Conservation (phyloP, 768 basidiomycete genomes). For the Hirschioporus abietinus region DNA sequence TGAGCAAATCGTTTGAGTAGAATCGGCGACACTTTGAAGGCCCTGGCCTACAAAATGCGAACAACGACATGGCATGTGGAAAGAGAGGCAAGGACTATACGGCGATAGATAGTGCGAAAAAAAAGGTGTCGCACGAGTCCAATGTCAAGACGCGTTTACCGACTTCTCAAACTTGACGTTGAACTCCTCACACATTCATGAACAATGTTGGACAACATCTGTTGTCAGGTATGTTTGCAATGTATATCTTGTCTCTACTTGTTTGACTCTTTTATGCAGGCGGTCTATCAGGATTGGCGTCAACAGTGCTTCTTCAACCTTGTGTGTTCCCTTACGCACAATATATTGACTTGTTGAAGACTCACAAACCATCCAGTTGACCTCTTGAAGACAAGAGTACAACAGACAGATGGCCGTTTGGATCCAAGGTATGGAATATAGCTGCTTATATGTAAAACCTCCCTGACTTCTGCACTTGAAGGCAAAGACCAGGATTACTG, state of each 20-base stretch:
- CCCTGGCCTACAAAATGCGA: background rate
- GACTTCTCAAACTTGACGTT: background rate
- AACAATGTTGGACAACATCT: conserved; percentile 66
- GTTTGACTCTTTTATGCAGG: conserved; percentile 35
- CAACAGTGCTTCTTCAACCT: conserved; percentile 71
- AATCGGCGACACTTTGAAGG: background rate
- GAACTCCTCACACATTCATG: conserved; percentile 29
- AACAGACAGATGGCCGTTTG: conserved; percentile 61
- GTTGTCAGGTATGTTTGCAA: conserved; percentile 44
- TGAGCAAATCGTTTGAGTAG: background rate
- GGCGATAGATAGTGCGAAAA: no score
- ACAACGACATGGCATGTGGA: background rate
- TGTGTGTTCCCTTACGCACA: conserved; percentile 36
- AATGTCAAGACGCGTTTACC: background rate
- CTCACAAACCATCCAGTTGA: conserved; percentile 50
- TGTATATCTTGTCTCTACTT: background rate
- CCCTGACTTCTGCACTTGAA: conserved; percentile 11
- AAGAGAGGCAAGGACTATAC: background rate
- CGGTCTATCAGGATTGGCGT: conserved; percentile 72
- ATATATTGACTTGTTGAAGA: background rate
- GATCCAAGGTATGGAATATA: conserved; percentile 30
- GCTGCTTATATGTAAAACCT: conserved; percentile 5
- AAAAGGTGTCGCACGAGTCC: background rate
- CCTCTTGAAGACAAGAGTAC: conserved; percentile 86
- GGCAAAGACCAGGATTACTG: conserved; percentile 39